Conservation (phyloP, 139 green algal species). For the Chlamydomonas eustigma region DNA sequence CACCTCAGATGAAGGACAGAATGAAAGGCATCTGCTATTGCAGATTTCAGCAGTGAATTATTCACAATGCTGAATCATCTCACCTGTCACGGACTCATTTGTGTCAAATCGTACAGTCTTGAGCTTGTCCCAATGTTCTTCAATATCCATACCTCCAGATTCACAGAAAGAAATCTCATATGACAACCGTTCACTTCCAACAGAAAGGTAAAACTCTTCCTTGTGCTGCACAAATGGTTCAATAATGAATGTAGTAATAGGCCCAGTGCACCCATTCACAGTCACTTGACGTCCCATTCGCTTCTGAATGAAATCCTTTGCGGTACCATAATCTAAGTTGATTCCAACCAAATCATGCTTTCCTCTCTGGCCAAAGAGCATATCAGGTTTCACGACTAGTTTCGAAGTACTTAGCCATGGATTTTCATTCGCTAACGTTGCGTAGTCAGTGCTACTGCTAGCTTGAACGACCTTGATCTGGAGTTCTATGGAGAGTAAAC, state of each 20-base stretch:
- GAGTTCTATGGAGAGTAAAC: constrained; percentile 69
- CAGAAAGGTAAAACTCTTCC: constrained; percentile 16
- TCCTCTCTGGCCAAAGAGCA: constrained; percentile 92
- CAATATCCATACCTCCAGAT: constrained; percentile 69
- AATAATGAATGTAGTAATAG: constrained; percentile 85
- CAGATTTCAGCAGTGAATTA: too few species aligned
- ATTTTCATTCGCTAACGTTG: constrained; percentile 23
- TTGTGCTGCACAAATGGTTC: constrained; percentile 91
- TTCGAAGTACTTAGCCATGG: constrained; percentile 63
- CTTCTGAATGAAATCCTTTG: constrained; percentile 68
- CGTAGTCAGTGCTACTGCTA: constrained; percentile 43
- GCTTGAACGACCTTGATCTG: constrained; percentile 47
- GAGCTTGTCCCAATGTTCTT: constrained; percentile 91
- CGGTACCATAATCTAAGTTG: constrained; percentile 50
- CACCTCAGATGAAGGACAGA: too few species aligned
- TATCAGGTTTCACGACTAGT: constrained; percentile 93
- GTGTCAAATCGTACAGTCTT: constrained; percentile 51
- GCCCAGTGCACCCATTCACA: constrained; percentile 61
- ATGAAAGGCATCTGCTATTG: too few species aligned
- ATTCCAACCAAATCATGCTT: constrained; percentile 91
- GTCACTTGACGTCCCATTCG: constrained; percentile 58
- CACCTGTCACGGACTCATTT: background rate
- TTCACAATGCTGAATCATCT: too few species aligned
- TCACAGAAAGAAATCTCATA: constrained; percentile 41
- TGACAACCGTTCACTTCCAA: constrained; percentile 42